Evolutionary conservation across 2,329 filamentous ascomycete species (phyloP).

Genomic region (Elsinoe necatrix): DNA sequence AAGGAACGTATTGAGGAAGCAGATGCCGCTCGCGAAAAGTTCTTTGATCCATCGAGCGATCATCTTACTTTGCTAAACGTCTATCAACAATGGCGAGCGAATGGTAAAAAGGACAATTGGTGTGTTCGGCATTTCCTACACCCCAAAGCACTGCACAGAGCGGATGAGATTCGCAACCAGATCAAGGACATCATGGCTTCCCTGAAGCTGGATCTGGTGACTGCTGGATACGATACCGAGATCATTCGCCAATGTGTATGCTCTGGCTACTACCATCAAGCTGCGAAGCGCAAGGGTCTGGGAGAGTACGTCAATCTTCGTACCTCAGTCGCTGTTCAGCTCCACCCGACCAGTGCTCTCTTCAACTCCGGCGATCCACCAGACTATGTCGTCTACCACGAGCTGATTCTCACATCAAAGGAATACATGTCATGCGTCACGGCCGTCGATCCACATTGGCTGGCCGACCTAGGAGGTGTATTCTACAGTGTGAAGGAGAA

Average conservation of each 20-base stretch:
- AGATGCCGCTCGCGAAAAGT: conserved; percentile 90
- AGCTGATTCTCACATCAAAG: conserved; percentile 90
- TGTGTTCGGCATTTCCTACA: conserved; percentile 90
- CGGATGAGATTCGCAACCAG: conserved; percentile 90
- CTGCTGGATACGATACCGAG: conserved; percentile 96
- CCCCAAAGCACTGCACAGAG: conserved; percentile 82
- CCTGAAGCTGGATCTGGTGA: conserved; percentile 79
- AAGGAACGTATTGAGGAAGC: conserved; percentile 96
- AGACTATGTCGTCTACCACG: conserved; percentile 96
- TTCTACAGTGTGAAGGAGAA: conserved; percentile 98
- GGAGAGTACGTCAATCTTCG: conserved; percentile 96
- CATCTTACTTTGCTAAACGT: conserved; percentile 94
- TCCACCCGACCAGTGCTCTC: conserved; percentile 87
- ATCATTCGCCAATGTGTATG: conserved; percentile 93
- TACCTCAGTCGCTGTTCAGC: conserved; percentile 85
- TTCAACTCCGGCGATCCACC: conserved; percentile 90
- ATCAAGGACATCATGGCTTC: conserved; percentile 87
- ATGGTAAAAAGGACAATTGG: conserved; percentile 85
- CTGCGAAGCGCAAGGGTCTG: conserved; percentile 88
- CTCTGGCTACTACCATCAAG: conserved; percentile 96
- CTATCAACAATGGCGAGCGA: conserved; percentile 89
- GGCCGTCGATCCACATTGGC: conserved; percentile 91
- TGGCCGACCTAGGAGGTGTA: conserved; percentile 90
- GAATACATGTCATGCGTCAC: conserved; percentile 99
- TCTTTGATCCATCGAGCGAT: conserved; percentile 96